A percentile compares a stretch with the other conserved stretches of the same genome.
Evolutionary conservation across 169 alveolate genomes (phyloP).

Genomic region (Perkinsus chesapeaki): DNA sequence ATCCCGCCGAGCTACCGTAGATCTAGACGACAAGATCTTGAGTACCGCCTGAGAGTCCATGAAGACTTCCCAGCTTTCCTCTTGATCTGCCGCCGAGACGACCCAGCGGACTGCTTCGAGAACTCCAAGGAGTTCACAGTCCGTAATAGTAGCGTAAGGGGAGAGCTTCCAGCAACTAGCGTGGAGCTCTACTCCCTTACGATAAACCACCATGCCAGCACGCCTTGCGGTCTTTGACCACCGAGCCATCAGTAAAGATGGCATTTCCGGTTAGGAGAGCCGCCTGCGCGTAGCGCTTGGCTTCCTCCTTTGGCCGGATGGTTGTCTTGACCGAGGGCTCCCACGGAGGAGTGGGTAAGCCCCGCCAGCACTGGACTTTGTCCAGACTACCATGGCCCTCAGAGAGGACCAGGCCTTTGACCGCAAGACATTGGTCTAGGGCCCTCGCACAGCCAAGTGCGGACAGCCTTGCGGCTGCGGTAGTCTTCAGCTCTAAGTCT

Average conservation of each 20-base stretch:
- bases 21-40: not conserved
- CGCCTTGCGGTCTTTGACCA: not conserved
- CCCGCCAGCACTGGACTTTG: not conserved
- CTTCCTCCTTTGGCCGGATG: not conserved
- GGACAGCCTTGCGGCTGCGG: not conserved
- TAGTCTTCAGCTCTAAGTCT: not conserved
- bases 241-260: not conserved
- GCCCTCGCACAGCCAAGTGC: not conserved
- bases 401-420: not conserved
- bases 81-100: not conserved
- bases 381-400: not conserved
- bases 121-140: not conserved
- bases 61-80: not conserved
- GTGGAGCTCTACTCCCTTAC: not conserved
- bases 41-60: not conserved
- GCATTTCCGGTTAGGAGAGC: not conserved
- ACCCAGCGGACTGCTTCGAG: conserved; percentile 1
- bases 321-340: not conserved
- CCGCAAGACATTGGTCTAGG: not conserved
- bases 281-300: not conserved
- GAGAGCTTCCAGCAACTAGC: not conserved
- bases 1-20: not conserved
- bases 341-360: not conserved
- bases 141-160: not conserved
- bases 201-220: not conserved